phyloP scores from a whole-genome alignment of 371 early-diverging fungal species.

The Apophysomyces elegans region DNA sequence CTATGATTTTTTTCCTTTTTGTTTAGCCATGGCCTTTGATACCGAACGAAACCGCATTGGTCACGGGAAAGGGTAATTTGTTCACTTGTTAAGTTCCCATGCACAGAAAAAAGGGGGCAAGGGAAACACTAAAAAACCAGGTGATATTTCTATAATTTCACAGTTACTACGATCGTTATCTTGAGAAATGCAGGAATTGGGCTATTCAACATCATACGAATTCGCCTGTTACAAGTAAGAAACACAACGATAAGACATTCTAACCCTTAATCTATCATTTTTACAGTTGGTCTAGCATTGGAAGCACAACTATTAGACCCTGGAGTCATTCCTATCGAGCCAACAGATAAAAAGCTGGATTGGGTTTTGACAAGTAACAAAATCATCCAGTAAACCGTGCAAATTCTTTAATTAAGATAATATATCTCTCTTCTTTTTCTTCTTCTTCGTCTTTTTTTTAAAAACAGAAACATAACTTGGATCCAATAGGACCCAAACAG shows the following conservation, averaged over 20 bases:
- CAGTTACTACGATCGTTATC: constrained; percentile 51
- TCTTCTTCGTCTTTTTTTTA: neutral
- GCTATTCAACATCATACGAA: constrained; percentile 22
- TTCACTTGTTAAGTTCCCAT: neutral
- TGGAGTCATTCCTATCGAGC: constrained; percentile 42
- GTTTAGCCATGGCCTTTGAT: constrained; percentile 62
- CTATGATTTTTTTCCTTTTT: neutral
- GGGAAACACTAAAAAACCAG: no score
- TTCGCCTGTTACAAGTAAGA: constrained; percentile 2
- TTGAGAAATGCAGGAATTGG: constrained; percentile 31
- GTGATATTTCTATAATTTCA: neutral
- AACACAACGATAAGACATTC: no score
- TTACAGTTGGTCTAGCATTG: constrained; percentile 60
- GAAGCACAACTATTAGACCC: constrained; percentile 57
- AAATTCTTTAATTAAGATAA: no score
- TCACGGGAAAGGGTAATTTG: constrained; percentile 70
- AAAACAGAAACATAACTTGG: neutral
- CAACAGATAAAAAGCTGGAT: constrained; percentile 46
- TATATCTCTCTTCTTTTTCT: neutral
- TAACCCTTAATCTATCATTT: neutral
- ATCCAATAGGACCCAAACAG: neutral
- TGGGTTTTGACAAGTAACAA: constrained; percentile 35
- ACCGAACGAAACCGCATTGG: constrained; percentile 64
- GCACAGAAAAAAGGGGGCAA: no score
- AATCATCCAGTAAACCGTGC: constrained; percentile 20